phyloP scores from a whole-genome alignment of 345 rosid species.

The Cardamine occulta region DNA sequence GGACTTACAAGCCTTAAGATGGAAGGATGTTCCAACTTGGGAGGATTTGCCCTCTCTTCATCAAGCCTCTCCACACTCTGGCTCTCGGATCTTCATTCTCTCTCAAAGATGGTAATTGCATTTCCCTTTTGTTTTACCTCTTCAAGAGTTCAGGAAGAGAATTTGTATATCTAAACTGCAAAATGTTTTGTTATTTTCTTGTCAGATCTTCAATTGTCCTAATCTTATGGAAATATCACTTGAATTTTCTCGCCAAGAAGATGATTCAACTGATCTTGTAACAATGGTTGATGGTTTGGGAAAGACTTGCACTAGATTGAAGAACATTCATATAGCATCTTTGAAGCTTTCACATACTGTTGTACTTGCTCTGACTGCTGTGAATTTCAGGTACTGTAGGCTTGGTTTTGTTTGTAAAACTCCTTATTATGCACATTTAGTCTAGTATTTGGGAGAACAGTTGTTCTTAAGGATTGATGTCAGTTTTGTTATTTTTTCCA shows the following conservation, averaged over 20 bases:
- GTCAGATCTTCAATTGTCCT: constrained; percentile 82
- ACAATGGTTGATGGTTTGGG: constrained; percentile 76
- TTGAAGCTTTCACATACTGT: constrained; percentile 72
- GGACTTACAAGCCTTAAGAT: constrained; percentile 82
- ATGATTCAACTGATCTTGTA: constrained; percentile 73
- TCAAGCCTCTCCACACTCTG: constrained; percentile 82
- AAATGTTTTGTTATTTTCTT: not conserved
- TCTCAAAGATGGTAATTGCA: constrained; percentile 74
- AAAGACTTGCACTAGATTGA: constrained; percentile 71
- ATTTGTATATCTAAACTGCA: not conserved
- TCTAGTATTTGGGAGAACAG: not conserved
- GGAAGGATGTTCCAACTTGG: constrained; percentile 93
- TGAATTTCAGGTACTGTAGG: constrained; percentile 64
- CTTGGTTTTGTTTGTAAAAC: constrained; percentile 13
- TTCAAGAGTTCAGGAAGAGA: not conserved
- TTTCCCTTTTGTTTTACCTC: not conserved
- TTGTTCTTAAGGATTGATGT: constrained; percentile 24
- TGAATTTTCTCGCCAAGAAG: constrained; percentile 80
- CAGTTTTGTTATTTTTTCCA: constrained; percentile 36
- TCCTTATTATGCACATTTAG: not conserved
- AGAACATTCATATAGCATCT: constrained; percentile 89
- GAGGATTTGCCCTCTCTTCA: constrained; percentile 78
- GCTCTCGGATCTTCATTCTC: constrained; percentile 81
- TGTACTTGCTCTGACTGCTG: constrained; percentile 87
- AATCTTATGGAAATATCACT: constrained; percentile 79